Conservation (phyloP, 495 filamentous ascomycete species). For the Podospora bellae-mahoneyi region DNA sequence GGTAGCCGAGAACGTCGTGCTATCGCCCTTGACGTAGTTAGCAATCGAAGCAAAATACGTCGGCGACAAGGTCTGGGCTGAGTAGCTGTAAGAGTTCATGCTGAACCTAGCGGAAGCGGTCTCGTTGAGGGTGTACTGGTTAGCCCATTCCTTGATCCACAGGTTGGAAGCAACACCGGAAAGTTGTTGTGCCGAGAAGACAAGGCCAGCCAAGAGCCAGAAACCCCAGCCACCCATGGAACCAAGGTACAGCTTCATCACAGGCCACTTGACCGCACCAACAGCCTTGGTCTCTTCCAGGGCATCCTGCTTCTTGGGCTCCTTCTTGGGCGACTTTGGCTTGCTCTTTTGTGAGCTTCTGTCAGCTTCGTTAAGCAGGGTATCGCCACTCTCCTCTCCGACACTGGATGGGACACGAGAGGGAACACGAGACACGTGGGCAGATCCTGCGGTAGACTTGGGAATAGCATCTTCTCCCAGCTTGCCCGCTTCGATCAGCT, state of each 20-base stretch:
- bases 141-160: constrained; percentile 90
- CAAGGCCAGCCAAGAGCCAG: constrained; percentile 69
- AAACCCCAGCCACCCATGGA: constrained; percentile 96
- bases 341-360: constrained; percentile 33
- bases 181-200: constrained; percentile 79
- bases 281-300: constrained; percentile 70
- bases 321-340: constrained; percentile 42
- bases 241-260: constrained; percentile 76
- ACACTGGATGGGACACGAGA: constrained; percentile 72
- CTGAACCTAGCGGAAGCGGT: constrained; percentile 28
- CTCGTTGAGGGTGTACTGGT: constrained; percentile 47
- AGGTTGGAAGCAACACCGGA: constrained; percentile 80
- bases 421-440: constrained; percentile 60
- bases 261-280: constrained; percentile 81
- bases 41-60: constrained; percentile 38
- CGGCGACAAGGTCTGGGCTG: constrained; percentile 28
- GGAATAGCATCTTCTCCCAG: constrained; percentile 70
- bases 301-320: constrained; percentile 48
- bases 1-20: constrained; percentile 13
- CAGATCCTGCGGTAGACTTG: constrained; percentile 68
- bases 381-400: constrained; percentile 50
- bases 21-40: constrained; percentile 32
- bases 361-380: constrained; percentile 43
- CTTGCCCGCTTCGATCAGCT: constrained; percentile 77
- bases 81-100: constrained; percentile 37